A percentile compares a stretch with the other conserved stretches of the same genome.
These are phyloP conservation scores for Curvularia hawaiiensis DNA, from an alignment of 2,329 filamentous ascomycete genomes.

Conservation along the genomic window DNA sequence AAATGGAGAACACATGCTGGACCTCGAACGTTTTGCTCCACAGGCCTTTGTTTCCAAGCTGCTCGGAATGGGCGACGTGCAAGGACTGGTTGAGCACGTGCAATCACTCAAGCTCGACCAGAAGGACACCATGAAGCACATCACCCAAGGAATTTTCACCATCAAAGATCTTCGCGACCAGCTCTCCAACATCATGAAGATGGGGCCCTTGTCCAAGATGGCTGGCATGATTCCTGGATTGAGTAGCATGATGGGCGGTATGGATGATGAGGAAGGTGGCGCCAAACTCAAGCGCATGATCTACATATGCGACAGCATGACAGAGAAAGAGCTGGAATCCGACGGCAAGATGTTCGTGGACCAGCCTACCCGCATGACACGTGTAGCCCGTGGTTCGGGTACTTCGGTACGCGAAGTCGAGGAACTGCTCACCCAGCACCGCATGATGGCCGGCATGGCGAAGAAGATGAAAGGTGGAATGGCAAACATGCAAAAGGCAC, in stretches of 20 bases:
- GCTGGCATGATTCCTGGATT: conserved; percentile 98
- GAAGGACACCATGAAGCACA: conserved; percentile 99
- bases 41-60: conserved; percentile 93
- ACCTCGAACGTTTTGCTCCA: conserved; percentile 90
- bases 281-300: conserved; percentile 97
- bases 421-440: conserved; percentile 94
- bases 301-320: conserved; percentile 99
- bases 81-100: conserved; percentile 92
- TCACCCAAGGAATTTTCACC: conserved; percentile 95
- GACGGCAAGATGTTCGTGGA: conserved; percentile 95
- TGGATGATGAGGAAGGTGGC: conserved; percentile 96
- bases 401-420: conserved; percentile 93
- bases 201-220: conserved; percentile 97
- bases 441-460: conserved; percentile 99
- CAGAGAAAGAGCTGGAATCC: conserved; percentile 89
- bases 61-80: conserved; percentile 96
- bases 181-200: conserved; percentile 98
- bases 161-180: conserved; percentile 94
- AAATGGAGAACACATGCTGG: conserved; percentile 96
- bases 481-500: conserved; percentile 95
- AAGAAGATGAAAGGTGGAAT: conserved; percentile 99
- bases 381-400: conserved; percentile 86
- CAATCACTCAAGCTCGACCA: conserved; percentile 95
- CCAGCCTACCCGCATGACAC: conserved; percentile 89
- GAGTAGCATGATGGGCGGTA: conserved; percentile 89